A percentile compares a stretch with the other conserved stretches of the same genome.
These are phyloP conservation scores for Emydomyces testavorans DNA, from an alignment of 2,329 filamentous ascomycete genomes.

Conservation along the genomic window DNA sequence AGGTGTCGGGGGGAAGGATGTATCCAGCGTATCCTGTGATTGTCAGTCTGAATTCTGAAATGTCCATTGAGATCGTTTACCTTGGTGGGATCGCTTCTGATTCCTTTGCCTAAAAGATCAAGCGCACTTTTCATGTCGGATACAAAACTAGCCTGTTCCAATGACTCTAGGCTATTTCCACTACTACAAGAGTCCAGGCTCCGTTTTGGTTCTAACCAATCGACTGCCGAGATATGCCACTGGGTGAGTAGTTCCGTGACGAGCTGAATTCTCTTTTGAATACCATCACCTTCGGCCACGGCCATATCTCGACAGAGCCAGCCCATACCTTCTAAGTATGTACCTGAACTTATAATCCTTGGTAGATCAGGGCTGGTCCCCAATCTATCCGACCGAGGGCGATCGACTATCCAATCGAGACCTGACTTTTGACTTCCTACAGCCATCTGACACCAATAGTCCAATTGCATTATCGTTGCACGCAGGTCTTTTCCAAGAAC, in stretches of 20 bases:
- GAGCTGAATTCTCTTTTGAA: conserved; percentile 49
- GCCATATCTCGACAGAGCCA: conserved; percentile 54
- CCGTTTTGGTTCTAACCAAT: conserved; percentile 39
- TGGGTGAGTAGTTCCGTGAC: conserved; percentile 54
- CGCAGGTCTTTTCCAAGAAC: conserved; percentile 62
- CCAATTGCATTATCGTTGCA: conserved; percentile 68
- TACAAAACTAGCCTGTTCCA: conserved; percentile 24
- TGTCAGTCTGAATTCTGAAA: conserved; percentile 7
- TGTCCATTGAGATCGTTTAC: conserved; percentile 18
- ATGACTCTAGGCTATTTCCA: conserved; percentile 20
- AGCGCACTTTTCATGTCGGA: conserved; percentile 29
- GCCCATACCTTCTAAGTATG: conserved; percentile 69
- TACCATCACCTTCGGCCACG: conserved; percentile 27
- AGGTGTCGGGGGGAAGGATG: conserved; percentile 48
- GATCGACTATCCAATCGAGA: conserved; percentile 75
- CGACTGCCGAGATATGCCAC: conserved; percentile 54
- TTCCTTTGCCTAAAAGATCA: conserved; percentile 26
- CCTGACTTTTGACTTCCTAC: conserved; percentile 82
- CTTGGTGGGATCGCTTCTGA: conserved; percentile 21
- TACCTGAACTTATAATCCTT: conserved; percentile 69
- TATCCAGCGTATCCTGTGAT: conserved; percentile 46
- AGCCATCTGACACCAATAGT: conserved; percentile 95
- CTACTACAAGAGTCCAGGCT: conserved; percentile 6
- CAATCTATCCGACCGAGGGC: conserved; percentile 62
- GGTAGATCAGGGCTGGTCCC: conserved; percentile 56